Evolutionary conservation across 768 basidiomycete species (phyloP).

Genomic region (Gloeopeniophorella convolvens): DNA sequence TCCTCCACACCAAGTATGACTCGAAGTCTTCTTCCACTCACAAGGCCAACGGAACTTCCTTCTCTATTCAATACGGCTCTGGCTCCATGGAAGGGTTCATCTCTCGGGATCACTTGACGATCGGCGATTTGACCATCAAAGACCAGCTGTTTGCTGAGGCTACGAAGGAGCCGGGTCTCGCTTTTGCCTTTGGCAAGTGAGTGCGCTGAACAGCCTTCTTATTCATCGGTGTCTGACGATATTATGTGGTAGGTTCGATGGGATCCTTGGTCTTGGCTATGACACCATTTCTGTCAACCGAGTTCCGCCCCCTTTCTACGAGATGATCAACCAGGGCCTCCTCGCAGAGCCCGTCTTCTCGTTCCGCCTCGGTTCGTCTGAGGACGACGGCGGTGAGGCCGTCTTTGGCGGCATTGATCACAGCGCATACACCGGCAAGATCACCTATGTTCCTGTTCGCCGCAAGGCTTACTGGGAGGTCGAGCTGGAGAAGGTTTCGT

Average conservation of each 20-base stretch:
- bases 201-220: constrained; percentile 25
- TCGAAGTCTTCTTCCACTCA: constrained; percentile 71
- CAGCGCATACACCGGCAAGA: constrained; percentile 68
- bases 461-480: constrained; percentile 99
- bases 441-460: constrained; percentile 84
- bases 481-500: constrained; percentile 78
- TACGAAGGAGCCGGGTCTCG: constrained; percentile 90
- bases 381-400: constrained; percentile 85
- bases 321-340: constrained; percentile 77
- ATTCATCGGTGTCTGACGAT: background rate
- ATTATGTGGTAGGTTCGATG: constrained; percentile 66
- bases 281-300: constrained; percentile 94
- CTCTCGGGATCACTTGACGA: constrained; percentile 70
- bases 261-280: constrained; percentile 90
- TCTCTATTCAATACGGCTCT: constrained; percentile 90
- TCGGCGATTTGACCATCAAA: constrained; percentile 76
- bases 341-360: constrained; percentile 86
- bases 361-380: constrained; percentile 85
- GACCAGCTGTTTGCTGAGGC: constrained; percentile 91
- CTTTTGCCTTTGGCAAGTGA: constrained; percentile 94
- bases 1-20: constrained; percentile 92
- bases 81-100: constrained; percentile 97
- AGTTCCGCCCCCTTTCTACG: constrained; percentile 91
- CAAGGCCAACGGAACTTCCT: constrained; percentile 83
- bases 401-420: constrained; percentile 87